Base-by-base conservation (phyloP, 169 alveolate species). In the Eimeria sp. region DNA sequence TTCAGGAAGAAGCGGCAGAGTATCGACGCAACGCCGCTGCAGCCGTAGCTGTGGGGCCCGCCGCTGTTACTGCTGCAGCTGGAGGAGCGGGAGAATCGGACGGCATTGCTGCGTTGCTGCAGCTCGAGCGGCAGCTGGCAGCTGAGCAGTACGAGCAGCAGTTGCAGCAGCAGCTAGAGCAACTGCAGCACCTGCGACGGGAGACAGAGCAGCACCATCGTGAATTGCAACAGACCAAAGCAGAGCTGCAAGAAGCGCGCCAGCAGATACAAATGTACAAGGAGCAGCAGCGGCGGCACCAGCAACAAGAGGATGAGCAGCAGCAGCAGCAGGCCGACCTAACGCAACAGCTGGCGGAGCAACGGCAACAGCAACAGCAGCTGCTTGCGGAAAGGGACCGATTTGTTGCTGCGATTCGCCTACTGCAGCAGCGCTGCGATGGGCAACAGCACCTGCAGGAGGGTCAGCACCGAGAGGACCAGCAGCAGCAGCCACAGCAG, bases 81-180 rank as follows among this genome's bases (percentile, higher is more conserved):
- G 90, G 73, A 6, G 72, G 73, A 4, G 90, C 30, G 47, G 90
- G 90, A 47, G 90, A 82, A 72, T 34, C 67, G 27, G 90, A 82
- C 11, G 90, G 90, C 67, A 47, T 82, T 82, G 90, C 90, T 51
- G 90, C 90, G 10, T 27, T 82, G 90, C 72, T 82, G 90, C 90
- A 51, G 90, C 90, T 82, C 73, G 90, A 82, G 45, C 54, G 90
- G 72, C 90, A 82, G 90, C 73, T 82, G 51, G 90, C 90, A 49
- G 90, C 67, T 10, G 70, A 47, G 49, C 30, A 16, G 73, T 82
- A 82, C 72, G 90, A 47, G 90, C 72, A 82, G 90, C 90, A 82
- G 90, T 72, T 82, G 90, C 90, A 82, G 90, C 90, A 82, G 90
- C 89, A 80, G 89, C 14, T 34, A 13, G 89, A 82, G 90, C 90